Conservation (phyloP, 2,329 filamentous ascomycete genomes). For the Cephalotrichum gorgonifer region DNA sequence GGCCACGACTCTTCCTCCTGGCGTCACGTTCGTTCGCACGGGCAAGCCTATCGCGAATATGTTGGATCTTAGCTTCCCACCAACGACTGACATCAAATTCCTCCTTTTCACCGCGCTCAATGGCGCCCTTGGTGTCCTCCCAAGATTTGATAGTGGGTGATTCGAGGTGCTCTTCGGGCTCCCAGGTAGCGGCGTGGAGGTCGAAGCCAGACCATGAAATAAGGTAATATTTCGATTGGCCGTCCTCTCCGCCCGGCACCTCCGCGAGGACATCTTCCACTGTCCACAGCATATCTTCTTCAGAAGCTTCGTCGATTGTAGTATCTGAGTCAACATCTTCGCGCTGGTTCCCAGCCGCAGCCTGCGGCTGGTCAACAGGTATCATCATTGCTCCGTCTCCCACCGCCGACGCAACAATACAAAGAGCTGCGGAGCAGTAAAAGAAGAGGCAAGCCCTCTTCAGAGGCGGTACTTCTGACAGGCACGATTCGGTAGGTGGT, state of each 20-base stretch:
- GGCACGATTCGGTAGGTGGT: too few species aligned
- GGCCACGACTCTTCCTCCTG: background rate
- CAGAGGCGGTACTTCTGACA: too few species aligned
- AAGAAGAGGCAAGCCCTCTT: too few species aligned
- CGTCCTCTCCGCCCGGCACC: slow-evolving; percentile 14
- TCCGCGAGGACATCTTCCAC: slow-evolving; percentile 43
- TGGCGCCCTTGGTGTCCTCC: background rate
- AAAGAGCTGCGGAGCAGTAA: too few species aligned
- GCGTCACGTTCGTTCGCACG: background rate
- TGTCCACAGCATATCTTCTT: slow-evolving; percentile 33
- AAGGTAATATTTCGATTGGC: slow-evolving; percentile 17
- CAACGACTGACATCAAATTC: slow-evolving; percentile 2
- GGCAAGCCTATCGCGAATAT: slow-evolving; percentile 33
- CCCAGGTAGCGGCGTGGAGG: slow-evolving; percentile 34
- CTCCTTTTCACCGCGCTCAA: background rate
- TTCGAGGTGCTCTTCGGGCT: slow-evolving; percentile 18
- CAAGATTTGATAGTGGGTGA: background rate
- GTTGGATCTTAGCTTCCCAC: slow-evolving; percentile 18
- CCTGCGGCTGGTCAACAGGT: background rate
- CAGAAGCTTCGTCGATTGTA: slow-evolving; percentile 19
- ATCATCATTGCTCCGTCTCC: background rate
- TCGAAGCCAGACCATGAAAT: slow-evolving; percentile 25
- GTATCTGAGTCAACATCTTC: slow-evolving; percentile 22
- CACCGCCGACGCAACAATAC: background rate
- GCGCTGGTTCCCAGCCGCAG: slow-evolving; percentile 1